Evolutionary conservation across 805 yeast species (phyloP).

Genomic region (Teunomyces stri): DNA sequence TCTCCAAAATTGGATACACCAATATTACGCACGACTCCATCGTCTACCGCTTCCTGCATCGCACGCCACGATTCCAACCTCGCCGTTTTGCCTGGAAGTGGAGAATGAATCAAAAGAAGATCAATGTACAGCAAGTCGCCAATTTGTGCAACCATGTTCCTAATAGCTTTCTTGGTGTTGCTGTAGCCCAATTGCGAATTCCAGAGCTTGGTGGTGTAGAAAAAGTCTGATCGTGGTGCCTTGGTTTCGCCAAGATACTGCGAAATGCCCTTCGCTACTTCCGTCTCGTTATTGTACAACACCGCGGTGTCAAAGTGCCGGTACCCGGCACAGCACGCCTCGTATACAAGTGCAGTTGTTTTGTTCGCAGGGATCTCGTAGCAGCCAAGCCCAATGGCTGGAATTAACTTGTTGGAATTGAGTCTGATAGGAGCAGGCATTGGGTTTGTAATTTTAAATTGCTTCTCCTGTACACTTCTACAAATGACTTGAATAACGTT

Average conservation of each 20-base stretch:
- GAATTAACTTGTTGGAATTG: constrained; percentile 34
- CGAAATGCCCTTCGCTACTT: constrained; percentile 61
- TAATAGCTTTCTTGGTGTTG: constrained; percentile 57
- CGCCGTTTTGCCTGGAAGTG: constrained; percentile 39
- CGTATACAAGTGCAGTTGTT: constrained; percentile 44
- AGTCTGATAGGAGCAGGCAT: constrained; percentile 15
- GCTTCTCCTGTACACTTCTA: too few relatives aligned
- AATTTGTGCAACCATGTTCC: constrained; percentile 51
- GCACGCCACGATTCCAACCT: constrained; percentile 54
- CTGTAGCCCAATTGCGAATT: constrained; percentile 27
- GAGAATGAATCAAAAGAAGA: constrained; percentile 62
- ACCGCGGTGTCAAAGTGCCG: constrained; percentile 76
- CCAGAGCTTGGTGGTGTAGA: constrained; percentile 73
- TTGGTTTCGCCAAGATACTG: constrained; percentile 39
- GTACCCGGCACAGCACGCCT: constrained; percentile 65
- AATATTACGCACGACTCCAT: constrained; percentile 49
- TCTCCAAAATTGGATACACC: constrained; percentile 67
- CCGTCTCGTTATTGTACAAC: constrained; percentile 64
- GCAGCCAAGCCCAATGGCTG: constrained; percentile 50
- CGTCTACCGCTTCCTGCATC: constrained; percentile 52
- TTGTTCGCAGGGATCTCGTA: constrained; percentile 37
- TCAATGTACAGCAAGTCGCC: constrained; percentile 65
- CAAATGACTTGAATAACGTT: too few relatives aligned
- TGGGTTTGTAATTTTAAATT: not conserved
- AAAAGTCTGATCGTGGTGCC: constrained; percentile 24